Evolutionary conservation across 768 basidiomycete species (phyloP).

Genomic region (Pleurotus ostreatus): DNA sequence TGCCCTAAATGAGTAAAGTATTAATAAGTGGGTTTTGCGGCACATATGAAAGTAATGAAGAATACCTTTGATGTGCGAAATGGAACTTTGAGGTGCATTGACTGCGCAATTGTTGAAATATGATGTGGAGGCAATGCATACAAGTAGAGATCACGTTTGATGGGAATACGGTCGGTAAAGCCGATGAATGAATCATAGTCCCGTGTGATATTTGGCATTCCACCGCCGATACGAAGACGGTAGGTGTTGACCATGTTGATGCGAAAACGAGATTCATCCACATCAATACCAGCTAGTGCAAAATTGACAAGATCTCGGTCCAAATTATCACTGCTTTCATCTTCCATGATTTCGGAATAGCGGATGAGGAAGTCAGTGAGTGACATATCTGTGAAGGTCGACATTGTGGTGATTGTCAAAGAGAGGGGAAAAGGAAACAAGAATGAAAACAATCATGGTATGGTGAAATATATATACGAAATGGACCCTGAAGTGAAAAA

Average conservation of each 20-base stretch:
- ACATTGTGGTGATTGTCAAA: no score
- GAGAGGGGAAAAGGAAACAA: no score
- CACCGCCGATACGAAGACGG: neutral
- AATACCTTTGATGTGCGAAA: neutral
- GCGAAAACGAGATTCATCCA: neutral
- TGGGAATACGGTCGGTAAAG: neutral
- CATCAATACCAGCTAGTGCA: neutral
- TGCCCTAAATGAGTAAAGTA: no score
- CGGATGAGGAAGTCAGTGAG: no score
- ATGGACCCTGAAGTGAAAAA: no score
- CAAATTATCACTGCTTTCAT: no score
- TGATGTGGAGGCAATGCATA: neutral
- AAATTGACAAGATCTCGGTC: neutral
- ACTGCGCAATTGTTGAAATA: neutral
- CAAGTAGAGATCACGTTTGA: neutral
- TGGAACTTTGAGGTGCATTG: conserved; percentile 1
- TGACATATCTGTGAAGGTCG: no score
- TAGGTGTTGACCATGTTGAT: neutral
- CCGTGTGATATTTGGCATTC: neutral
- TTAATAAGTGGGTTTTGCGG: no score
- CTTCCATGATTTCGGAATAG: no score
- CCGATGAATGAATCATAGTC: conserved; percentile 5
- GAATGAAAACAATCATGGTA: no score
- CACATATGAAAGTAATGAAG: neutral
- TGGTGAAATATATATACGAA: no score